Conservation (phyloP, 2,329 filamentous ascomycete genomes). For the Trichoderma harzianum region DNA sequence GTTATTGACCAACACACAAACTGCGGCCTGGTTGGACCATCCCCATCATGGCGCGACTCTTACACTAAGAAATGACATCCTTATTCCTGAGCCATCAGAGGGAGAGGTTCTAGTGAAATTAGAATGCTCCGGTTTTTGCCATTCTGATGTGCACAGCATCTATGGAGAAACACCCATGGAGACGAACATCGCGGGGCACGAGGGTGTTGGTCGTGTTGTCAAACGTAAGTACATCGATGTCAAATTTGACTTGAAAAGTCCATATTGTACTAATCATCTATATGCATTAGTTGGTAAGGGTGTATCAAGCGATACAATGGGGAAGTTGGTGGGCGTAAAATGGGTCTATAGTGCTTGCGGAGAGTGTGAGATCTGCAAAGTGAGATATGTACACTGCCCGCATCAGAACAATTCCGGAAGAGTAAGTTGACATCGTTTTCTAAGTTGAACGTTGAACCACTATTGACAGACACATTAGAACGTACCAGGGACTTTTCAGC, state of each 20-base stretch:
- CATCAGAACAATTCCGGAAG: slow-evolving; percentile 7
- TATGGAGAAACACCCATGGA: slow-evolving; percentile 10
- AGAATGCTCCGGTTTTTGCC: slow-evolving; percentile 9
- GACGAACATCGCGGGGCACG: slow-evolving; percentile 11
- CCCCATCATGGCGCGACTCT: background rate
- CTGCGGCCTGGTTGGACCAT: background rate
- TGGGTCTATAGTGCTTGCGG: slow-evolving; percentile 5
- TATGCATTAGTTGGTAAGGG: background rate
- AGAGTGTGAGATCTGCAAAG: slow-evolving; percentile 2
- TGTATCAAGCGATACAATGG: background rate
- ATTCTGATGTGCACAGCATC: slow-evolving; percentile 14
- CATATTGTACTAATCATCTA: background rate
- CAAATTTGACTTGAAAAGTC: background rate
- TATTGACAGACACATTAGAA: background rate
- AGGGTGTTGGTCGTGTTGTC: slow-evolving; percentile 10
- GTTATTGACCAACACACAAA: slow-evolving; percentile 3
- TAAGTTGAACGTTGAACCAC: background rate
- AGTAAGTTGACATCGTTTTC: background rate
- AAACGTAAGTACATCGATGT: background rate
- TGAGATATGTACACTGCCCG: background rate
- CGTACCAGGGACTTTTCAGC: slow-evolving; percentile 2
- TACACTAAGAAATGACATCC: slow-evolving; percentile 7
- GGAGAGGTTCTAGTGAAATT: slow-evolving; percentile 11
- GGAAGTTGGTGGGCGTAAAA: slow-evolving; percentile 2
- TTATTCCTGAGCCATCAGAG: slow-evolving; percentile 2